Evolutionary conservation across 2,329 filamentous ascomycete genomes (phyloP), one percentile per base, ranked within the genome.

Genomic region (Pleurostoma richardsiae): DNA sequence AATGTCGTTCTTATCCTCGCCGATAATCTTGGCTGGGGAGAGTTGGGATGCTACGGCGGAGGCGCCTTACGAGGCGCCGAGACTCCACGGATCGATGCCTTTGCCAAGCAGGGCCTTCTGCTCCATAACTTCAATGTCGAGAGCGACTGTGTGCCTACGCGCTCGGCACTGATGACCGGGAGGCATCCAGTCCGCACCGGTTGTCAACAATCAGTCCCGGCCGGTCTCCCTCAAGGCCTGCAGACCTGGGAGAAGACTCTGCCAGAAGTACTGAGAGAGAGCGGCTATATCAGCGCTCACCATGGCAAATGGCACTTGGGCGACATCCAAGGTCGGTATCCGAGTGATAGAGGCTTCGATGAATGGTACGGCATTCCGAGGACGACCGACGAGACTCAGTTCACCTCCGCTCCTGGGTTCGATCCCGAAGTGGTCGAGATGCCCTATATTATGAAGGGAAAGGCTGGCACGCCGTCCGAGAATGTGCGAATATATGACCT

Each of bases 81-180:
- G 3, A 67, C 62, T 0, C 63, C 61, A 7, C 52, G 63, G 4
- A 66, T 65, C 41, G 62, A 66, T 39, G 54, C 51, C 11, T 54
- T 66, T 5, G 58, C 63, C 4, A 58, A 55, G 1, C 54, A 66
- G 36, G 63, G 63, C 4, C 53, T 66, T 0, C 49, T 64, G 1
- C 40, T 65, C 10, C 62, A 66, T 45, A 66, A 66, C 48, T 66
- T 65, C 55, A 66, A 66, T n/a, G 61, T 66, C 4, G 62, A 66
- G 45, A 65, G 63, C 44, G 63, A 66, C 31, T 66, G 62, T 10
- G 62, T 66, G 1, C 59, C 63, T 3, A 66, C 63, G 0, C 59
- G 63, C 0, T 65, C 63, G 0, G 63, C 63, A 0, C 43, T 66
- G 4, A 66, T 66, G 63, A 66, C 63, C 0, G 61, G 63, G 0